Evolutionary conservation across 2,329 filamentous ascomycete genomes (phyloP).

Genomic region (Stylonectria norvegica): DNA sequence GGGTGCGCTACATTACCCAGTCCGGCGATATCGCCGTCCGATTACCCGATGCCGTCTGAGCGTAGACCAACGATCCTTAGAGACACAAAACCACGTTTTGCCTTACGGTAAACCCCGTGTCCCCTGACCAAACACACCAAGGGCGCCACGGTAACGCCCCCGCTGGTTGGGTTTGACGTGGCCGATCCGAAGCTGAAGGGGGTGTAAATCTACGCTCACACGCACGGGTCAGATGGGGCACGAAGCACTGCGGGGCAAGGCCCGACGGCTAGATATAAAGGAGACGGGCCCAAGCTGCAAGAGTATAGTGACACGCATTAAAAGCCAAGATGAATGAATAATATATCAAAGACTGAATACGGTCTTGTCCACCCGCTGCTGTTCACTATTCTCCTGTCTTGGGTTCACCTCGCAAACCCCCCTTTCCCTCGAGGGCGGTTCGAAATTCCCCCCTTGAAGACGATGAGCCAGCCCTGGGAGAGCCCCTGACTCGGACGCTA

Average conservation of each 20-base stretch:
- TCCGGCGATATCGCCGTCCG: constrained; percentile 94
- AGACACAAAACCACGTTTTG: constrained; percentile 6
- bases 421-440: too few species aligned
- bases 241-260: too few species aligned
- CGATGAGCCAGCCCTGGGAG: too few species aligned
- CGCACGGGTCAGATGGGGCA: too few species aligned
- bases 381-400: neutral
- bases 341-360: constrained; percentile 21
- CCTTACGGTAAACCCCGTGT: constrained; percentile 7
- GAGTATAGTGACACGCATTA: constrained; percentile 17
- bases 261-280: too few species aligned
- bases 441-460: too few species aligned
- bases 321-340: constrained; percentile 22
- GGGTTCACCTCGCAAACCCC: too few species aligned
- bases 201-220: too few species aligned
- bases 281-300: too few species aligned
- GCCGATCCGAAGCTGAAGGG: constrained; percentile 1
- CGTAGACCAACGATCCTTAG: too few species aligned
- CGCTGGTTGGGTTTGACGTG: constrained; percentile 1
- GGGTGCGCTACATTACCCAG: constrained; percentile 98
- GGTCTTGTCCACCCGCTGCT: constrained; percentile 5
- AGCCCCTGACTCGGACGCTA: too few species aligned
- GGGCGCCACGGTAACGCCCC: neutral
- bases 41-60: constrained; percentile 81
- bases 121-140: constrained; percentile 3